phyloP scores from a whole-genome alignment of 2,329 filamentous ascomycete genomes.

The Neophaeococcomyces mojaviensis region DNA sequence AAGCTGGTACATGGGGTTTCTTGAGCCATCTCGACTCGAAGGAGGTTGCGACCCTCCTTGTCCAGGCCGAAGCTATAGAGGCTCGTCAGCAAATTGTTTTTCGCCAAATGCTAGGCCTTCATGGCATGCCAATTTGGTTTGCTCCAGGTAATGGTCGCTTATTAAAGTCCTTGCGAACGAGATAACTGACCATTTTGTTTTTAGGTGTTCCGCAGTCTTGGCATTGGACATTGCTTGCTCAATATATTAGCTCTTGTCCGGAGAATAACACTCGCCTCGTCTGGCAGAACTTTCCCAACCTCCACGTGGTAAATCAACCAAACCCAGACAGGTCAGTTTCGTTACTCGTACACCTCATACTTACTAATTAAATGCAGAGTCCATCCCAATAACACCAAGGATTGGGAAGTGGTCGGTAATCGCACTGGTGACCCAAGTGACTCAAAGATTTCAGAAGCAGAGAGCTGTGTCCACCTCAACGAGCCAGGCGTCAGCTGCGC shows the following conservation, averaged over 20 bases:
- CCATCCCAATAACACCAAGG: no score
- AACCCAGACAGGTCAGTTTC: constrained; percentile 65
- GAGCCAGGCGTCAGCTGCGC: constrained; percentile 50
- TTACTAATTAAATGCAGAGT: no score
- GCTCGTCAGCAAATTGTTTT: constrained; percentile 79
- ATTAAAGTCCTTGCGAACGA: no score
- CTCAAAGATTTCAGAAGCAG: constrained; percentile 26
- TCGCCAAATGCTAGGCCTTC: constrained; percentile 71
- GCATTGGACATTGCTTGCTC: constrained; percentile 74
- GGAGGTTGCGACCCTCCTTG: constrained; percentile 63
- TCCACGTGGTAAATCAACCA: constrained; percentile 67
- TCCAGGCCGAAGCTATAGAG: constrained; percentile 71
- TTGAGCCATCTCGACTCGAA: constrained; percentile 69
- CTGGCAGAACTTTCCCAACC: constrained; percentile 76
- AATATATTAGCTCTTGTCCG: constrained; percentile 72
- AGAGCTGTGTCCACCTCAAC: constrained; percentile 48
- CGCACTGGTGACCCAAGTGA: neutral
- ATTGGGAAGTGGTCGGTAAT: no score
- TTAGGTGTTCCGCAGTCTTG: constrained; percentile 74
- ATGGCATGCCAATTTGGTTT: constrained; percentile 79
- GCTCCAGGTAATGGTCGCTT: no score
- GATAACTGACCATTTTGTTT: no score
- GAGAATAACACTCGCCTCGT: constrained; percentile 63
- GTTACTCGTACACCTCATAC: no score
- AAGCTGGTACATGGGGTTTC: constrained; percentile 75